Conservation (phyloP, 441 rosid genomes). For the Populus hybrid region DNA sequence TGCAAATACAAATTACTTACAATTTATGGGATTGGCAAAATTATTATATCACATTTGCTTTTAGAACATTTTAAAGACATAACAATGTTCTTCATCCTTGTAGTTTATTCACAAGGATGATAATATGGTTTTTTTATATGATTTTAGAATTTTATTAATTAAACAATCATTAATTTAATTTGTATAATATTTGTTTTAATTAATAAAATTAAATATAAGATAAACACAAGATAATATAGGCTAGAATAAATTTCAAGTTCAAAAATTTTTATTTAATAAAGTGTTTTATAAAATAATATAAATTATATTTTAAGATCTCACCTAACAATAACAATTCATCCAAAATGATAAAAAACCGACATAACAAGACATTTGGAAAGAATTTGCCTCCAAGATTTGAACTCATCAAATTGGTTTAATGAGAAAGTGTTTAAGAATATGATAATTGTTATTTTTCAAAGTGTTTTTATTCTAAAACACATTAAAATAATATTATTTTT, state of each 20-base stretch:
- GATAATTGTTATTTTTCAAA: no score
- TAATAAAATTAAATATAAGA: no score
- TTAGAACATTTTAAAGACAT: neutral
- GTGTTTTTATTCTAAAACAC: no score
- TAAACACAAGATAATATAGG: no score
- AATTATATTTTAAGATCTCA: no score
- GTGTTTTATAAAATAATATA: no score
- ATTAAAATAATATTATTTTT: no score
- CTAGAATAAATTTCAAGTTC: rapidly evolving
- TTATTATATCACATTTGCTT: neutral
- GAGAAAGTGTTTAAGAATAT: slow-evolving; percentile 30
- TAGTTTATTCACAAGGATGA: neutral
- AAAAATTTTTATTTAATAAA: no score
- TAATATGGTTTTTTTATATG: no score
- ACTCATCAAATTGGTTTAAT: slow-evolving; percentile 71
- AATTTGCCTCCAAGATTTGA: slow-evolving; percentile 59
- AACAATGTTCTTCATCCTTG: neutral
- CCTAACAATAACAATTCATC: slow-evolving; percentile 46
- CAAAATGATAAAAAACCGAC: slow-evolving; percentile 68
- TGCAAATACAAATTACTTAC: neutral
- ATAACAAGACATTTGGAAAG: slow-evolving; percentile 70
- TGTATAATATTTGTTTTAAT: no score
- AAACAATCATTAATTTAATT: no score
- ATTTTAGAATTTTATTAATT: no score
- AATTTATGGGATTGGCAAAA: neutral